phyloP scores from a whole-genome alignment of 2,329 filamentous ascomycete species.

The Epichloe brachyelytri region DNA sequence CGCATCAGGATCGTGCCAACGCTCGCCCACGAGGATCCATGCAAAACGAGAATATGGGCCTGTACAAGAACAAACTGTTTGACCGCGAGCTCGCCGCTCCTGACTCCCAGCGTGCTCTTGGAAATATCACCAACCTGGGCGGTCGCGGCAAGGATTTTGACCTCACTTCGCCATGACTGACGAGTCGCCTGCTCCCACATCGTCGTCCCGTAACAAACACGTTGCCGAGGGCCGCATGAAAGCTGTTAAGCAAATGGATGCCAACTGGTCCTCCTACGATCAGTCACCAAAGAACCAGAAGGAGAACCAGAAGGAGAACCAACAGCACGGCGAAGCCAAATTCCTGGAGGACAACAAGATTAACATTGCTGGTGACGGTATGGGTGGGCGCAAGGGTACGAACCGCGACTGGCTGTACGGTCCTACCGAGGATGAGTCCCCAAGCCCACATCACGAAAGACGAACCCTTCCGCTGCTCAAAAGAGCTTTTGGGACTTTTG shows the following conservation, averaged over 20 bases:
- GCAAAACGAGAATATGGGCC: constrained; percentile 50
- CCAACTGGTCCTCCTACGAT: constrained; percentile 46
- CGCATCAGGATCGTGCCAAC: constrained; percentile 30
- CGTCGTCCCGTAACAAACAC: constrained; percentile 26
- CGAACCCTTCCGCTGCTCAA: constrained; percentile 11
- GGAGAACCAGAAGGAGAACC: constrained; percentile 44
- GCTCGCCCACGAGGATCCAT: constrained; percentile 38
- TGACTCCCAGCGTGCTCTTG: constrained; percentile 35
- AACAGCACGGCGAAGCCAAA: constrained; percentile 34
- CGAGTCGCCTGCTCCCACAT: constrained; percentile 37
- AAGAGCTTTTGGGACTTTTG: constrained; percentile 35
- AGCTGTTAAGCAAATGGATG: constrained; percentile 60
- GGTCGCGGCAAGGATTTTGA: constrained; percentile 66
- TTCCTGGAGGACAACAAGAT: constrained; percentile 27
- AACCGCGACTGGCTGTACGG: constrained; percentile 46
- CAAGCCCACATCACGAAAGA: constrained; percentile 23
- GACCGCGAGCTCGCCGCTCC: constrained; percentile 38
- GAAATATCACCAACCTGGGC: constrained; percentile 59
- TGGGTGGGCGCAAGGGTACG: constrained; percentile 47
- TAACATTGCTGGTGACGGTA: constrained; percentile 48
- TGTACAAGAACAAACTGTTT: constrained; percentile 70
- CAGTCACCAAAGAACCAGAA: constrained; percentile 39
- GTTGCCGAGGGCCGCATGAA: constrained; percentile 50
- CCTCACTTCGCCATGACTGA: constrained; percentile 67
- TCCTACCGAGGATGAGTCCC: constrained; percentile 32